Evolutionary conservation across 306 rosid genomes (phyloP).

Genomic region (Coriaria nepalensis): DNA sequence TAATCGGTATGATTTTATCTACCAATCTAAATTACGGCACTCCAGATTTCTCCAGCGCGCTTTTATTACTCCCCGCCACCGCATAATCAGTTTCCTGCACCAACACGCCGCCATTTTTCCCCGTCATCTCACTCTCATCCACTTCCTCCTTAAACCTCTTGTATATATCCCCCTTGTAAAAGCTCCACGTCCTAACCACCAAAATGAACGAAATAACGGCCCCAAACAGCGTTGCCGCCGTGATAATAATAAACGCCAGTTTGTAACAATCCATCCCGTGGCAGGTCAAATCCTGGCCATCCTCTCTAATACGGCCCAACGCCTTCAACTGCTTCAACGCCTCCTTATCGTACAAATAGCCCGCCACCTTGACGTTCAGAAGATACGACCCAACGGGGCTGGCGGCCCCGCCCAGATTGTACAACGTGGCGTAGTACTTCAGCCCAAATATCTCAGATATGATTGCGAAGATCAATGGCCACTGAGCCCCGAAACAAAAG

Average conservation of each 20-base stretch:
- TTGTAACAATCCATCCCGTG: slow-evolving; percentile 32
- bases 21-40: no score
- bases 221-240: slow-evolving; percentile 28
- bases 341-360: slow-evolving; percentile 42
- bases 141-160: slow-evolving; percentile 22
- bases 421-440: slow-evolving; percentile 52
- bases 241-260: slow-evolving; percentile 40
- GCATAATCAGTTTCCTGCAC: no score
- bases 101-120: no score
- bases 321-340: slow-evolving; percentile 37
- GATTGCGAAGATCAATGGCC: slow-evolving; percentile 56
- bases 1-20: no score
- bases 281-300: slow-evolving; percentile 37
- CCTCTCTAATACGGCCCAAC: slow-evolving; percentile 18
- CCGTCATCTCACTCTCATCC: no score
- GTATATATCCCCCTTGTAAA: no score
- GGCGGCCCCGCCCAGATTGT: slow-evolving; percentile 35
- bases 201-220: slow-evolving; percentile 29
- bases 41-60: no score
- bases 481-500: slow-evolving; percentile 51
- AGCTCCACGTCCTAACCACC: slow-evolving; percentile 36
- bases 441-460: slow-evolving; percentile 64
- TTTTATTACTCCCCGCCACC: no score
- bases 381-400: slow-evolving; percentile 47
- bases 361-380: slow-evolving; percentile 44